Conservation (phyloP, 805 yeast species). For the Huiozyma naganishii region DNA sequence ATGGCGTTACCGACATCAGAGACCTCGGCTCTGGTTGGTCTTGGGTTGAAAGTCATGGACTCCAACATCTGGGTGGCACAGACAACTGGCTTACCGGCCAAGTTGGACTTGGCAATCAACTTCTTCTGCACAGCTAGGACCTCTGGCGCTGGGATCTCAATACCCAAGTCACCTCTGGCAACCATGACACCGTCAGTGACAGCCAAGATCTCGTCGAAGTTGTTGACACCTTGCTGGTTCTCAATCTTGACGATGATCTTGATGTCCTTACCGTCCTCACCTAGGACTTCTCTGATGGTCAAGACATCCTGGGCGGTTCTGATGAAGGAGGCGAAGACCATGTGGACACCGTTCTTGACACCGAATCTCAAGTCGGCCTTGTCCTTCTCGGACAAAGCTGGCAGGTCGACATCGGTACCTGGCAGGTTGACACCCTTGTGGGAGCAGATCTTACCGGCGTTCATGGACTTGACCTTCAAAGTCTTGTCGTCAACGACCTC, state of each 20-base stretch:
- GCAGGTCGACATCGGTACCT: conserved; percentile 96
- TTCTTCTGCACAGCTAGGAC: conserved; percentile 98
- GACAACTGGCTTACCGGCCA: conserved; percentile 98
- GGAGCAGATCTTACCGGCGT: conserved; percentile 91
- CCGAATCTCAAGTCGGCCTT: conserved; percentile 86
- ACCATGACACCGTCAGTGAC: conserved; percentile 99
- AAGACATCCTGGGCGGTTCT: conserved; percentile 85
- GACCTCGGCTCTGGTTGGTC: conserved; percentile 99
- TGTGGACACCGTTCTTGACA: conserved; percentile 94
- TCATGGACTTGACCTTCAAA: conserved; percentile 78
- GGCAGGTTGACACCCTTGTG: conserved; percentile 99
- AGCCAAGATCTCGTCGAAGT: conserved; percentile 88
- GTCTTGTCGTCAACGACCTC: conserved; percentile 73
- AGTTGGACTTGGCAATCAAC: conserved; percentile 96
- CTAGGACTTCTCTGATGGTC: conserved; percentile 87
- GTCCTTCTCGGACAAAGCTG: conserved; percentile 96
- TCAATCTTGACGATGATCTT: conserved; percentile 97
- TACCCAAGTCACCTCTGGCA: conserved; percentile 99
- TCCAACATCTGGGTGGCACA: conserved; percentile 99
- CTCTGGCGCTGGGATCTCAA: conserved; percentile 98
- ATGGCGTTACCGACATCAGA: conserved; percentile 99
- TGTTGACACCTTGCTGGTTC: conserved; percentile 99
- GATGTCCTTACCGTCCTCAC: conserved; percentile 93
- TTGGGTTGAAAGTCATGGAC: conserved; percentile 98
- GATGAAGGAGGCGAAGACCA: conserved; percentile 97